Percentiles rank a stretch among this genome's conserved stretches.
phyloP scores from a whole-genome alignment of 2,329 filamentous ascomycete genomes.

The Fusarium guadeloupense region DNA sequence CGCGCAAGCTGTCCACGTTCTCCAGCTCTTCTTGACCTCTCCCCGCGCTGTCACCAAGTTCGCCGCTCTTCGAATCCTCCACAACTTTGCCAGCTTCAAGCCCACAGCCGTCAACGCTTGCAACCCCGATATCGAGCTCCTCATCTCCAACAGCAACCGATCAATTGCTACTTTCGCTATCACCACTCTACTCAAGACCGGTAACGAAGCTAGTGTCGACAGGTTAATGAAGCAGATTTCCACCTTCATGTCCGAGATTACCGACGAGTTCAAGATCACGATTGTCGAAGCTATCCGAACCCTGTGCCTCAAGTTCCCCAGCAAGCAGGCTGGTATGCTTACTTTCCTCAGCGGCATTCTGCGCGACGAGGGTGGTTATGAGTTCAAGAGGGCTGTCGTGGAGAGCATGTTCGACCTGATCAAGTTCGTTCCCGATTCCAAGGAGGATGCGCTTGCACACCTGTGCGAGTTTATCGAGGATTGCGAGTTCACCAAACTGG shows the following conservation, averaged over 20 bases:
- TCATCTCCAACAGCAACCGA: slow-evolving; percentile 96
- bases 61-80: slow-evolving; percentile 92
- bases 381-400: slow-evolving; percentile 97
- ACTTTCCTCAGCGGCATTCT: slow-evolving; percentile 97
- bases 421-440: slow-evolving; percentile 94
- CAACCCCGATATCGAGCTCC: slow-evolving; percentile 95
- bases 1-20: slow-evolving; percentile 89
- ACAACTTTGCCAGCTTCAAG: slow-evolving; percentile 97
- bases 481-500: slow-evolving; percentile 98
- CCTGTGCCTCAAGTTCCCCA: slow-evolving; percentile 95
- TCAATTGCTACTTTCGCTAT: slow-evolving; percentile 99
- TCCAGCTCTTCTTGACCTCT: slow-evolving; percentile 96
- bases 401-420: slow-evolving; percentile 99
- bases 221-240: slow-evolving; percentile 98
- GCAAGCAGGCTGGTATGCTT: slow-evolving; percentile 97
- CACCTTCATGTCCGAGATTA: slow-evolving; percentile 98
- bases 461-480: slow-evolving; percentile 99
- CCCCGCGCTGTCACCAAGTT: slow-evolving; percentile 97
- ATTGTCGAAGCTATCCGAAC: slow-evolving; percentile 98
- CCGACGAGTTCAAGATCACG: slow-evolving; percentile 99
- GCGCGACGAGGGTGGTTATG: slow-evolving; percentile 95
- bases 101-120: slow-evolving; percentile 90
- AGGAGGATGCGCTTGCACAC: slow-evolving; percentile 85
- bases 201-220: slow-evolving; percentile 96
- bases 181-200: slow-evolving; percentile 96